Base-by-base conservation (phyloP, 2,329 filamentous ascomycete genomes). In the Microascus cirrosus region DNA sequence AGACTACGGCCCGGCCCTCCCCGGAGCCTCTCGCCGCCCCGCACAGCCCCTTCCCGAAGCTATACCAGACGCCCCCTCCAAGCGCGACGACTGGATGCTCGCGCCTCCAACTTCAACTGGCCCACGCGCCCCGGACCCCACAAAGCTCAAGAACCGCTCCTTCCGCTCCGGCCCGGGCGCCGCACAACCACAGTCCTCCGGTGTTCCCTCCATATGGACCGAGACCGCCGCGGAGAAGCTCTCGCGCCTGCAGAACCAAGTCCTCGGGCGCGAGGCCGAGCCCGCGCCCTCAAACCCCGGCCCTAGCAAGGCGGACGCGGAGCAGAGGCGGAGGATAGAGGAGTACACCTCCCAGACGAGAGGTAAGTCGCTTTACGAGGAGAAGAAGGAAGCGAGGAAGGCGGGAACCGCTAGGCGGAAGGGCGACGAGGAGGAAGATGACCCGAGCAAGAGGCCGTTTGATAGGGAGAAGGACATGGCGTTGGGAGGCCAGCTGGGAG, bases 391-490 rank as follows among this genome's bases (percentile, higher is more conserved):
- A 45, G 68, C 67, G 62, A 68, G 63, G 60, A 70, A 67, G 66
- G 62, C 32, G 59, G 63, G 36, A 61, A 66, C 52, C 54, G 60
- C 22, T 55, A 58, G 7, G 55, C 65, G 60, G 59, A 73, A 73
- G 61, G 72, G 68, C 7, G 75, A 80, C 20, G 83, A 85, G 61
- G 83, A 90, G 62, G 89, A 94, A 24, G 93, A 96, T 71, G 92
- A 97, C 68, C 93, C 94, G 0, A 96, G 90, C 70, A 87, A 88
- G 71, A 79, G 93, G 60, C 87, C 83, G 0, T 97, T 97, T 71
- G 90, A 96, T 73, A 81, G 85, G 61, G 90, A 96, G 70, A 97
- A 96, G 74, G 94, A 97, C 70, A 96, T 97, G 83, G 87, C 83
- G 45, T 74, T 89, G 2, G 86, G 86, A 10, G 82, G 83, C 20